Conservation (phyloP, 768 basidiomycete species). For the Lactarius hatsudake region DNA sequence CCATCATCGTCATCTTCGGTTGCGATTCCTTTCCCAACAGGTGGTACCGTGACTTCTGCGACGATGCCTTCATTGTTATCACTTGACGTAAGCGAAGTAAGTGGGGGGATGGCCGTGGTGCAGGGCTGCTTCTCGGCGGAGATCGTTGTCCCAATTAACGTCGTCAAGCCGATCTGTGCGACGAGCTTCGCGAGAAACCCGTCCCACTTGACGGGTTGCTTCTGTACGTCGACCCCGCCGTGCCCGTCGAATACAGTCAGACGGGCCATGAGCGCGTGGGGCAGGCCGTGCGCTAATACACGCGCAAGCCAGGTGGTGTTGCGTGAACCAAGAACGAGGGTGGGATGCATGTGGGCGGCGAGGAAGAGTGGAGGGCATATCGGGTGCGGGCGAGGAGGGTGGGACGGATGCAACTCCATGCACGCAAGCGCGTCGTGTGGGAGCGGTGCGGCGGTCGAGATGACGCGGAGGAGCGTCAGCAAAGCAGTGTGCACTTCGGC, state of each 20-base stretch:
- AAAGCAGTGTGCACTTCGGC: slow-evolving; percentile 30
- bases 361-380: slow-evolving; percentile 38
- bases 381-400: slow-evolving; percentile 20
- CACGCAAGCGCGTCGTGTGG: slow-evolving; percentile 30
- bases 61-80: neutral
- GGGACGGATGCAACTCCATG: slow-evolving; percentile 3
- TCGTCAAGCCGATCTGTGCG: slow-evolving; percentile 44
- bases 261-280: slow-evolving; percentile 32
- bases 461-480: slow-evolving; percentile 35
- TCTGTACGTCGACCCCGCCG: slow-evolving; percentile 27
- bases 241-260: slow-evolving; percentile 28
- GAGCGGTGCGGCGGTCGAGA: slow-evolving; percentile 37
- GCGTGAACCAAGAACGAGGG: slow-evolving; percentile 27
- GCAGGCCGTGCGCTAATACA: slow-evolving; percentile 36
- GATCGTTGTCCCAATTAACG: neutral
- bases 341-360: slow-evolving; percentile 27
- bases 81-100: neutral
- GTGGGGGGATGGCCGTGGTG: neutral
- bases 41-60: neutral
- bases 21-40: neutral
- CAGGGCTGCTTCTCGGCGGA: neutral
- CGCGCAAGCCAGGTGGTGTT: slow-evolving; percentile 39
- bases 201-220: slow-evolving; percentile 32
- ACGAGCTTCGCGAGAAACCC: slow-evolving; percentile 41
- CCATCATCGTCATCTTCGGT: neutral